A percentile compares a stretch with the other conserved stretches of the same genome.
Evolutionary conservation across 1,139 yeast species (phyloP).

Genomic region (Saccharomycopsis phalli): DNA sequence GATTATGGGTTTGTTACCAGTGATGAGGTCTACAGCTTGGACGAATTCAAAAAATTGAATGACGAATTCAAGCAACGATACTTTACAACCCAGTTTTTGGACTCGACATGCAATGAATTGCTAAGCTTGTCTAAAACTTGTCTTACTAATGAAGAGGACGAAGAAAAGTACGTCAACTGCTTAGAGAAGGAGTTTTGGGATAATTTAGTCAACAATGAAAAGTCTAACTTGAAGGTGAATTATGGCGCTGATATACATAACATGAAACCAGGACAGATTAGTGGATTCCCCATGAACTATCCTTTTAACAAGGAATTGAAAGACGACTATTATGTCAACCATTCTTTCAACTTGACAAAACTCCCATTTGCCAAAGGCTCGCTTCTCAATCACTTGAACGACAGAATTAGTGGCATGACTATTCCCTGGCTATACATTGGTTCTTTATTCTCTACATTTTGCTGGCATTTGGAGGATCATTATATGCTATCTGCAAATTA

Average conservation of each 20-base stretch:
- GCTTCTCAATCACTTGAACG: slow-evolving; percentile 47
- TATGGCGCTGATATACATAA: slow-evolving; percentile 79
- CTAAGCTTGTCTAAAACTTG: slow-evolving; percentile 20
- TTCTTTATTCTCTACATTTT: slow-evolving; percentile 63
- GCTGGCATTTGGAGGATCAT: slow-evolving; percentile 85
- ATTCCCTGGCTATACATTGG: slow-evolving; percentile 78
- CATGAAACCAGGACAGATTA: slow-evolving; percentile 47
- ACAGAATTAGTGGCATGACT: slow-evolving; percentile 72
- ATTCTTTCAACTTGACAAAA: slow-evolving; percentile 60
- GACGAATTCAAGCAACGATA: slow-evolving; percentile 37
- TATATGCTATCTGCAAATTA: slow-evolving; percentile 71
- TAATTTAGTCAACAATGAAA: slow-evolving; percentile 34
- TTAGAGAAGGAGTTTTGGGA: slow-evolving; percentile 58
- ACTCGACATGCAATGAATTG: slow-evolving; percentile 14
- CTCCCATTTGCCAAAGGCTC: slow-evolving; percentile 62
- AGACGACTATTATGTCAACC: slow-evolving; percentile 36
- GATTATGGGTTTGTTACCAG: slow-evolving; percentile 86
- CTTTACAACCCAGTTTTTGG: slow-evolving; percentile 26
- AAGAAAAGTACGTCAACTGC: slow-evolving; percentile 32
- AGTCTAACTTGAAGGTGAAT: slow-evolving; percentile 45
- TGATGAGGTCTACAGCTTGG: slow-evolving; percentile 45
- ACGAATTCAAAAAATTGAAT: slow-evolving; percentile 54
- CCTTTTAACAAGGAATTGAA: slow-evolving; percentile 31
- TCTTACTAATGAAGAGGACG: slow-evolving; percentile 25
- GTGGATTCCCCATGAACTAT: slow-evolving; percentile 50